Evolutionary conservation across 1,139 yeast species (phyloP).

Genomic region (Wickerhamomyces sp.): DNA sequence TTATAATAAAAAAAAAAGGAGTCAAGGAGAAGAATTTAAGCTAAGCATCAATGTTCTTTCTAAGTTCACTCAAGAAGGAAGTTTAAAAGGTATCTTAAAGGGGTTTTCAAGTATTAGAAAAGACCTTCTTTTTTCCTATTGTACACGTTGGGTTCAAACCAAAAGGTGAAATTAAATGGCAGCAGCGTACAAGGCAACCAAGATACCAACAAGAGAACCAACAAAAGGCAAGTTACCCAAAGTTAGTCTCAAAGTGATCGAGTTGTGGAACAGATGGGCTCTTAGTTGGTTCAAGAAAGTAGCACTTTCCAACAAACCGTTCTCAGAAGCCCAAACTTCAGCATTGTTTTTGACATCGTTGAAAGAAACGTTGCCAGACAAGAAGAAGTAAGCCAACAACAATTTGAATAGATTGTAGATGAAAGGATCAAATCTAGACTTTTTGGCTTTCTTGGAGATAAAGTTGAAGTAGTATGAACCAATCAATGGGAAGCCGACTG

Average conservation of each 20-base stretch:
- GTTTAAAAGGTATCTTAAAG: too few species aligned
- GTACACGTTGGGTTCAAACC: too few species aligned
- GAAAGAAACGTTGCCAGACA: slow-evolving; percentile 24
- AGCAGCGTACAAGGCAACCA: slow-evolving; percentile 31
- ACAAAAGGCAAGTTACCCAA: slow-evolving; percentile 30
- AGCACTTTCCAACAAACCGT: slow-evolving; percentile 16
- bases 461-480: slow-evolving; percentile 48
- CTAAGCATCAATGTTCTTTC: too few species aligned
- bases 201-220: slow-evolving; percentile 24
- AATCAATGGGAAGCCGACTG: slow-evolving; percentile 37
- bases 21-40: too few species aligned
- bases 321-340: slow-evolving; percentile 24
- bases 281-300: slow-evolving; percentile 12
- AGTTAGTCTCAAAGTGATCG: slow-evolving; percentile 23
- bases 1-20: neutral
- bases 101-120: too few species aligned
- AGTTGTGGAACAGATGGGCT: slow-evolving; percentile 20
- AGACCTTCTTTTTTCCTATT: too few species aligned
- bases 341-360: slow-evolving; percentile 23
- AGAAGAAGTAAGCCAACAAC: slow-evolving; percentile 38
- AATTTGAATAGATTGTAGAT: slow-evolving; percentile 49
- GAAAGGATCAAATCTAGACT: slow-evolving; percentile 49
- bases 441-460: slow-evolving; percentile 35
- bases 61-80: too few species aligned
- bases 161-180: too few species aligned